These are phyloP conservation scores for Candolleomyces eurysporus DNA, from an alignment of 768 basidiomycete species.

Conservation along the genomic window DNA sequence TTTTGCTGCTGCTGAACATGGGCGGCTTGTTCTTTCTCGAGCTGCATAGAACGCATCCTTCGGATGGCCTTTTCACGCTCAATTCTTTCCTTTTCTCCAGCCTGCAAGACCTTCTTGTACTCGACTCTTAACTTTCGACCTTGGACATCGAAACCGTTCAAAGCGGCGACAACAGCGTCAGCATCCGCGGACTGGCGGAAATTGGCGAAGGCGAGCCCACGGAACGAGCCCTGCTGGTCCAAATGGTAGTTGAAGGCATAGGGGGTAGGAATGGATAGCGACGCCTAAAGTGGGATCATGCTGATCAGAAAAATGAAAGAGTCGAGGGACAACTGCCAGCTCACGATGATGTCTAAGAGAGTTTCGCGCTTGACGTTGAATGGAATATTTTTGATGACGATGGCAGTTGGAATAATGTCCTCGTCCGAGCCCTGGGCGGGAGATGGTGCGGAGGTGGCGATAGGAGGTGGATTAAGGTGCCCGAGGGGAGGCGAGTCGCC, in stretches of 20 bases:
- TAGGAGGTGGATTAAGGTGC: slow-evolving; percentile 38
- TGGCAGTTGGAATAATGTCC: slow-evolving; percentile 97
- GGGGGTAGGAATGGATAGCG: slow-evolving; percentile 90
- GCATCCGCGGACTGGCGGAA: slow-evolving; percentile 91
- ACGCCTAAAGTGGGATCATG: slow-evolving; percentile 52
- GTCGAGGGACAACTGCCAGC: slow-evolving; percentile 33
- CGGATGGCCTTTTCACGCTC: slow-evolving; percentile 98
- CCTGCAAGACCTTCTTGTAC: slow-evolving; percentile 99
- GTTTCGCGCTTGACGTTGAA: slow-evolving; percentile 98
- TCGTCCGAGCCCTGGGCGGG: slow-evolving; percentile 62
- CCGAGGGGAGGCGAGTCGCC: slow-evolving; percentile 75
- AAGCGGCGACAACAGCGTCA: slow-evolving; percentile 90
- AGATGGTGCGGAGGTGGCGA: slow-evolving; percentile 44
- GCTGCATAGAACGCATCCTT: slow-evolving; percentile 95
- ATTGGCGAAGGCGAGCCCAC: slow-evolving; percentile 97
- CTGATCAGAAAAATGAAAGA: slow-evolving; percentile 13
- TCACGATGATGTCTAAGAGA: slow-evolving; percentile 91
- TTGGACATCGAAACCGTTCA: slow-evolving; percentile 95
- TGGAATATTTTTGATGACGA: slow-evolving; percentile 99
- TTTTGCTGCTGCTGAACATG: slow-evolving; percentile 33
- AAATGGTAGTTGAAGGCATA: slow-evolving; percentile 99
- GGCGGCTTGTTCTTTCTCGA: slow-evolving; percentile 68
- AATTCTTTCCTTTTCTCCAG: slow-evolving; percentile 98
- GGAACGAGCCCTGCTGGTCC: slow-evolving; percentile 94
- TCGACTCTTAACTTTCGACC: slow-evolving; percentile 97